Evolutionary conservation across 306 rosid genomes (phyloP), one percentile per base, ranked within the genome.

Genomic region (Astragalus glycyphyllos): DNA sequence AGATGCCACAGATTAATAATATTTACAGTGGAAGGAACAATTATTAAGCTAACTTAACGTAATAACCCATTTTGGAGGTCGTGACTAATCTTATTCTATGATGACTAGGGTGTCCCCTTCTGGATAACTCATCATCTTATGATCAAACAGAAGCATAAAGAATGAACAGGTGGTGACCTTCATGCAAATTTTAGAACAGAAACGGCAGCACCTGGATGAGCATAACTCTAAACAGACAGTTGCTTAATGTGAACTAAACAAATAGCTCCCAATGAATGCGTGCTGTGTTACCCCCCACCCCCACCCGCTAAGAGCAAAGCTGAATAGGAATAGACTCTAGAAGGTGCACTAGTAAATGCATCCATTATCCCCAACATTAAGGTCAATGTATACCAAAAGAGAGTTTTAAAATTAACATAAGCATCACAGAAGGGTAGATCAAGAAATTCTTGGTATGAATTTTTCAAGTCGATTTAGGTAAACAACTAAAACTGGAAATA

Each of bases 401-500:
- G 23, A 54, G 34, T 17, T 8, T n/a, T n/a, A 5, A 5, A 38
- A 11, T 66, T 38, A 41, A 14, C 16, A 34, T 10, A 20, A 20
- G 11, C 4, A 62, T 70, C 41, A 42, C 8, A 62, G 32, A 34
- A 11, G 66, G 11, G 11, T 9, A 44, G 44, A 17, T 54, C 59
- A 55, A 41, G 17, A 41, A 54, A 47, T 62, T 34, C 13, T 16
- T 17, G 16, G 5, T 20, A 13, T 40, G 68, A 12, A 71, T 44
- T 51, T 42, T 42, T n/a, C 23, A 77, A 61, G 35, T 11, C 42
- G 53, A 35, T 69, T 42, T 15, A 0, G 29, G 53, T 16, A 41
- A 16, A 77, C 51, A 69, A 61, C 34, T 65, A 44, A 50, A 49
- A 61, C 71, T 77, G 45, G 7, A 61, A 61, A n/a, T 42, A 8